Conservation (phyloP, 306 rosid species). For the Fagus crenata region DNA sequence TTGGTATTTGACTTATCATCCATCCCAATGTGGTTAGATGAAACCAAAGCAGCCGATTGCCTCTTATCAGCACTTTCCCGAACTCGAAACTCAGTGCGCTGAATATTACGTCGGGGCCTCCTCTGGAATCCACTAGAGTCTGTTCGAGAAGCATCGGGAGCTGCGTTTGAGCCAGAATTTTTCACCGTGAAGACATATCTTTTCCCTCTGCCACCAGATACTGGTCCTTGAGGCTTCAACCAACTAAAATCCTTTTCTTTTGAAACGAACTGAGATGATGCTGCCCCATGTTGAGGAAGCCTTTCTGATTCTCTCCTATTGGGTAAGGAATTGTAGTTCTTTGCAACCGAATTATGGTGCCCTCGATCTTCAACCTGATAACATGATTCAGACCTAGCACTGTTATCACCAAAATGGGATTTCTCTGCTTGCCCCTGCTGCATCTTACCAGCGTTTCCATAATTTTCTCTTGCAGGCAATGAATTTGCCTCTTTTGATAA, state of each 20-base stretch:
- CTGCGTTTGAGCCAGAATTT: constrained; percentile 61
- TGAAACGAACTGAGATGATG: constrained; percentile 39
- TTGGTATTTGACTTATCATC: constrained; percentile 50
- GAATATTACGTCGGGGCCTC: constrained; percentile 65
- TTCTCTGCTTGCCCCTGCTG: constrained; percentile 46
- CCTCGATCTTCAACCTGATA: constrained; percentile 45
- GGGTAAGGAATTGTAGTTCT: constrained; percentile 31
- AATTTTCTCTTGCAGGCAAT: constrained; percentile 37
- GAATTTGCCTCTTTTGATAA: constrained; percentile 29
- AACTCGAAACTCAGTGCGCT: constrained; percentile 84
- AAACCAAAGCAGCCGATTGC: constrained; percentile 44
- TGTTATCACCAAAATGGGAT: constrained; percentile 41
- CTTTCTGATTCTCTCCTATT: constrained; percentile 50
- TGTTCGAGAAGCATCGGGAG: constrained; percentile 41
- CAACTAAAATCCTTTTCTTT: constrained; percentile 53
- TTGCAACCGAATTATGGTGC: constrained; percentile 42
- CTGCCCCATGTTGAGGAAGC: constrained; percentile 41
- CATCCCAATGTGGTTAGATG: constrained; percentile 43
- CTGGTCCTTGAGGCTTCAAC: constrained; percentile 44
- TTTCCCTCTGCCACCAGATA: constrained; percentile 71
- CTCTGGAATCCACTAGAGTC: constrained; percentile 62
- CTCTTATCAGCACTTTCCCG: constrained; percentile 63
- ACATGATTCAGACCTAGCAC: constrained; percentile 40
- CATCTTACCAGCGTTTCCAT: constrained; percentile 40
- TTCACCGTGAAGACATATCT: constrained; percentile 60